Conservation (phyloP, 768 basidiomycete species). For the Rhizopogon vinicolor region DNA sequence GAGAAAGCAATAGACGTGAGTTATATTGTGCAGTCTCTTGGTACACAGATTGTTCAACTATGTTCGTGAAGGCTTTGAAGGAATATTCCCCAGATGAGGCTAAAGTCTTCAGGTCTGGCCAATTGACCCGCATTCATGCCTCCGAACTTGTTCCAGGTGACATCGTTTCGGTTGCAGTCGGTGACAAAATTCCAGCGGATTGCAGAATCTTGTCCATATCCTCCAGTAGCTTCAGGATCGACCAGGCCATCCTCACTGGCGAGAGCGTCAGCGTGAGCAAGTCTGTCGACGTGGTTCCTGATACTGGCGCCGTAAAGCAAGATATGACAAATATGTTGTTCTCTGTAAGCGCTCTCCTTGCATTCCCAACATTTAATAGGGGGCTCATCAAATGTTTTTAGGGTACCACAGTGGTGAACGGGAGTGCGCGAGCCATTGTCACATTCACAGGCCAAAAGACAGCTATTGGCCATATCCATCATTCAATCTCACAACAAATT, state of each 20-base stretch:
- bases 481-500: conserved; percentile 90
- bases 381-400: conserved; percentile 22
- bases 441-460: conserved; percentile 82
- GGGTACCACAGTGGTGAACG: conserved; percentile 97
- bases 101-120: conserved; percentile 76
- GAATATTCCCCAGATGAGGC: conserved; percentile 98
- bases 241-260: conserved; percentile 96
- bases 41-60: background rate
- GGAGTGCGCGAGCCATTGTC: conserved; percentile 83
- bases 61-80: conserved; percentile 69
- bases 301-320: conserved; percentile 86
- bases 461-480: conserved; percentile 96
- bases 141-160: conserved; percentile 93
- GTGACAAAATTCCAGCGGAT: conserved; percentile 95
- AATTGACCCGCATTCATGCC: conserved; percentile 71
- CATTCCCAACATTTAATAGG: background rate
- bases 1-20: conserved; percentile 96
- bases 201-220: conserved; percentile 85
- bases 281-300: conserved; percentile 59
- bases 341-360: conserved; percentile 47
- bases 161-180: conserved; percentile 85
- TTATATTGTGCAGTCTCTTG: conserved; percentile 8
- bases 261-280: conserved; percentile 92
- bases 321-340: conserved; percentile 98
- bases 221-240: conserved; percentile 90